Base-by-base conservation (phyloP, 2,329 filamentous ascomycete genomes). In the Alternaria arbusti region DNA sequence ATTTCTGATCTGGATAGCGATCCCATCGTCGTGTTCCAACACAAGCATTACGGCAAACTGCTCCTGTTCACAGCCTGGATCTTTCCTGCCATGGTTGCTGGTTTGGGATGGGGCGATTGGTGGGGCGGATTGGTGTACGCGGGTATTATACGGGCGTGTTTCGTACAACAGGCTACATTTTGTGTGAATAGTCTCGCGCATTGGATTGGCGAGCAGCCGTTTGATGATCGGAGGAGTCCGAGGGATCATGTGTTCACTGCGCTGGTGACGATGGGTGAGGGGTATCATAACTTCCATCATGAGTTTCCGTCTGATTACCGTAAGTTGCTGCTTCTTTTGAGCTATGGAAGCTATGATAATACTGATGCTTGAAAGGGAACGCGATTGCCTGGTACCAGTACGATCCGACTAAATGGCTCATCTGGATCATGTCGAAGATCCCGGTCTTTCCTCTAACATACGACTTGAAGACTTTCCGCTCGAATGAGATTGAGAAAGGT, bases 121-220 rank as follows among this genome's bases (percentile, higher is more conserved):
- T 70, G 73, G 69, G 84, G 84, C 44, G 84, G 84, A 4, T 80
- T 82, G 25, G 77, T 85, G 64, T 85, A 85, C 57, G 82, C 80
- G 8, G 84, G 83, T 8, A 83, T 85, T 45, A 75, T 85, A 15
- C 78, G 84, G 54, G 82, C 83, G 49, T 84, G 82, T 64, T 81
- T 84, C 64, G 82, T 85, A 12, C 83, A 85, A 67, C 84, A 85
- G 70, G 82, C 83, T 25, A 85, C 83, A 5, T 85, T 85, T 75
- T 85, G 83, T 59, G 83, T 85, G 69, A 85, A 85, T 73, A 83
- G 81, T 10, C 79, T 85, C 12, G 84, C 83, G n/a, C 84, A 85
- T 71, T 85, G 82, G 81, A 79, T 85, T n/a, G 84, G 84, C 17
- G 79, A 81, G 30, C 49, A 77, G 74, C 50, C 79, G 81, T 61